Conservation (phyloP, 345 rosid species). For the Murraya koenigii region DNA sequence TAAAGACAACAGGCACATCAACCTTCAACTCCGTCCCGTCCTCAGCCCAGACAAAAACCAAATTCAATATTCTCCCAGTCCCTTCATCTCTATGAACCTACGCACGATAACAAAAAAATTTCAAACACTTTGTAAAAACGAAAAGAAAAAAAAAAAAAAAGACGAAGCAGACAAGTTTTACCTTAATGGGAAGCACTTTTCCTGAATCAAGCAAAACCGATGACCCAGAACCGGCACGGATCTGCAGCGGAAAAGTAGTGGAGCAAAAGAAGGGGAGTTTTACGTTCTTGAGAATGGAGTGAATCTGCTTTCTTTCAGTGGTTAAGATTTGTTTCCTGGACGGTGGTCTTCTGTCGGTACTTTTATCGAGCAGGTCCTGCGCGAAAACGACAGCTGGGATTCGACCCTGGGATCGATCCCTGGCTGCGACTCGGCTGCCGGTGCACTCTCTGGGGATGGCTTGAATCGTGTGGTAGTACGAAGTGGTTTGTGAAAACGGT, state of each 20-base stretch:
- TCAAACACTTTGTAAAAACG: not conserved
- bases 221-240: constrained; percentile 81
- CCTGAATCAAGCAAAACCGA: constrained; percentile 69
- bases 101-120: not conserved
- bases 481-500: not conserved
- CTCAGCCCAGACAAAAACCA: constrained; percentile 91
- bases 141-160: not conserved
- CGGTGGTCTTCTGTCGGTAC: constrained; percentile 28
- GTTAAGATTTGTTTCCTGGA: constrained; percentile 70
- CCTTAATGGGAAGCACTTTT: constrained; percentile 82
- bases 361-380: constrained; percentile 46
- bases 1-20: constrained; percentile 82
- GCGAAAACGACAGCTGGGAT: constrained; percentile 78
- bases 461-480: constrained; percentile 60
- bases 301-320: constrained; percentile 71
- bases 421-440: constrained; percentile 54
- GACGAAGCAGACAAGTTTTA: not conserved
- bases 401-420: constrained; percentile 69
- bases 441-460: constrained; percentile 68
- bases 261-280: constrained; percentile 69
- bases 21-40: constrained; percentile 70
- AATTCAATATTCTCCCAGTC: constrained; percentile 74
- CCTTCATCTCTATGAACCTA: constrained; percentile 83
- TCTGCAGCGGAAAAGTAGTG: constrained; percentile 71
- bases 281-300: constrained; percentile 57